phyloP scores from a whole-genome alignment of 305 asterid genomes.

The Ilex paraguariensis region DNA sequence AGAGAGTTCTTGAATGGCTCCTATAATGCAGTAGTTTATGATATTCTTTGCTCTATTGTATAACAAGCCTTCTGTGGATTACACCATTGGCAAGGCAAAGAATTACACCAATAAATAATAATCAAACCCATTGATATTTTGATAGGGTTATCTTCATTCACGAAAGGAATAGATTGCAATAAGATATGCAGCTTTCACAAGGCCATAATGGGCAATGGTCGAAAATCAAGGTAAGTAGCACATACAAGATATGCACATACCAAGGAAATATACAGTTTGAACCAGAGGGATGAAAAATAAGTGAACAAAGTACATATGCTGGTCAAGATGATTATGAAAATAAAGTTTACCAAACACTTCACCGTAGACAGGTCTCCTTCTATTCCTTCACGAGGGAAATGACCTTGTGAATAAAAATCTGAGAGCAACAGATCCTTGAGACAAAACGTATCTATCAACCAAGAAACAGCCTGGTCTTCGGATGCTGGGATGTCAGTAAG shows the following conservation, averaged over 20 bases:
- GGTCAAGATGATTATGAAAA: conserved; percentile 50
- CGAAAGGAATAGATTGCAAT: too few species aligned
- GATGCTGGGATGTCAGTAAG: conserved; percentile 47
- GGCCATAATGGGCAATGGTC: conserved; percentile 38
- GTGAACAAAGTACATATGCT: conserved; percentile 49
- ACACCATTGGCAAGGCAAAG: too few species aligned
- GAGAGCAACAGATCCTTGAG: conserved; percentile 67
- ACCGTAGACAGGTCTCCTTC: conserved; percentile 49
- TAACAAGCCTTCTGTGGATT: too few species aligned
- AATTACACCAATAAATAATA: too few species aligned
- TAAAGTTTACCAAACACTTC: conserved; percentile 48
- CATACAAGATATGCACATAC: conserved; percentile 52
- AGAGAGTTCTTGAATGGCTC: too few species aligned
- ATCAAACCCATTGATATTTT: too few species aligned
- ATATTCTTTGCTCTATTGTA: too few species aligned
- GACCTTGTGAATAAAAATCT: conserved; percentile 51
- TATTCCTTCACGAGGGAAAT: conserved; percentile 60
- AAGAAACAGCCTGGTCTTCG: conserved; percentile 44
- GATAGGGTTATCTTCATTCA: too few species aligned
- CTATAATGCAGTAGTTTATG: too few species aligned
- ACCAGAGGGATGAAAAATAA: conserved; percentile 63
- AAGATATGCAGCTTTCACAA: too few species aligned
- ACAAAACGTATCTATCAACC: conserved; percentile 68
- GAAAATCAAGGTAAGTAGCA: conserved; percentile 45
- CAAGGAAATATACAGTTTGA: conserved; percentile 57